phyloP scores from a whole-genome alignment of 331 rosid species.

The Rhamnella rubrinervis region DNA sequence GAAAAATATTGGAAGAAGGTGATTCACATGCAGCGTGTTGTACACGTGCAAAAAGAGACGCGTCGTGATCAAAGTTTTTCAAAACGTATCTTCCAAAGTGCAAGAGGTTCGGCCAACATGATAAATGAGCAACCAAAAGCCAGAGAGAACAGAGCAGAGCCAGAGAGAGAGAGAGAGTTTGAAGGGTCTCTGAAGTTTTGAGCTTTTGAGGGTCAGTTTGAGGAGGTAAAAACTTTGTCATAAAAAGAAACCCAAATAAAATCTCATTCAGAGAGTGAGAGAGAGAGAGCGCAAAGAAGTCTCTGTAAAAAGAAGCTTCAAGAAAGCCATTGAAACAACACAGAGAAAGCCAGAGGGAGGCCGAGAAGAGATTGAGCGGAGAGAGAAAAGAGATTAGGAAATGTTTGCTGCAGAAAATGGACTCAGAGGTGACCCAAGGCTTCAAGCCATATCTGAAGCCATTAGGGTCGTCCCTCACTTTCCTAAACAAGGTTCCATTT shows the following conservation, averaged over 20 bases:
- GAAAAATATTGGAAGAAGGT: neutral
- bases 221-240: slow-evolving; percentile 7
- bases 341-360: neutral
- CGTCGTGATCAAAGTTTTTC: slow-evolving; percentile 1
- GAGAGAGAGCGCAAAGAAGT: neutral
- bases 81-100: slow-evolving; percentile 35
- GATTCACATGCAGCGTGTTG: neutral
- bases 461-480: slow-evolving; percentile 96
- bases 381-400: neutral
- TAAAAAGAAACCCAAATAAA: neutral
- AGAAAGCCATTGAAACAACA: neutral
- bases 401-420: slow-evolving; percentile 98
- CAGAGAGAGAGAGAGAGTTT: neutral
- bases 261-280: neutral
- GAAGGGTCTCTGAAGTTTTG: neutral
- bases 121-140: slow-evolving; percentile 32
- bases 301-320: neutral
- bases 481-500: slow-evolving; percentile 70
- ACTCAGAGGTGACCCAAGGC: slow-evolving; percentile 91
- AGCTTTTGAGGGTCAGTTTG: neutral
- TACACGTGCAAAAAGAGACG: slow-evolving; percentile 9
- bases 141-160: slow-evolving; percentile 1
- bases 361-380: neutral
- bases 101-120: slow-evolving; percentile 29
- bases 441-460: slow-evolving; percentile 78